Percentiles rank a stretch among this genome's conserved stretches.
These are phyloP conservation scores for Lactarius hengduanensis DNA, from an alignment of 768 basidiomycete genomes.

Conservation along the genomic window DNA sequence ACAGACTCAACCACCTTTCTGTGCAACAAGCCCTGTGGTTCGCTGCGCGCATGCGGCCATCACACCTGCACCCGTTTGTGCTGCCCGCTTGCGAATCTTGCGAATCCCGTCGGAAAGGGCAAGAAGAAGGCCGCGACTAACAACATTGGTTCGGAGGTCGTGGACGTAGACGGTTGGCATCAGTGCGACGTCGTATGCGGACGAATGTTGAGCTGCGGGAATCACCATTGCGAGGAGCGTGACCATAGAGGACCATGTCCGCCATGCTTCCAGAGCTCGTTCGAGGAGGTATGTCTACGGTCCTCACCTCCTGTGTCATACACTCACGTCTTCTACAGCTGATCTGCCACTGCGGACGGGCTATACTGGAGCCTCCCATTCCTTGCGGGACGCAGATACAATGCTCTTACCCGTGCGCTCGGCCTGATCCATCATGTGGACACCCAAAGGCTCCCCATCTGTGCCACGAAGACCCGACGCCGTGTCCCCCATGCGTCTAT, in stretches of 20 bases:
- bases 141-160: slow-evolving; percentile 41
- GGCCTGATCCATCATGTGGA: slow-evolving; percentile 71
- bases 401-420: slow-evolving; percentile 79
- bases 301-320: background rate
- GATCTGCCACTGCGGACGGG: slow-evolving; percentile 82
- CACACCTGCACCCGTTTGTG: slow-evolving; percentile 86
- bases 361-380: slow-evolving; percentile 84
- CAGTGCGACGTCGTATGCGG: slow-evolving; percentile 82
- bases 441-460: slow-evolving; percentile 74
- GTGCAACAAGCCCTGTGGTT: slow-evolving; percentile 79
- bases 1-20: slow-evolving; percentile 52
- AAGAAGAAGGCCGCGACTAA: slow-evolving; percentile 51
- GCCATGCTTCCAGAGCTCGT: slow-evolving; percentile 82
- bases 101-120: slow-evolving; percentile 48
- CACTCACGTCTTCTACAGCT: slow-evolving; percentile 43
- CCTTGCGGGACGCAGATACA: slow-evolving; percentile 78
- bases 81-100: slow-evolving; percentile 80
- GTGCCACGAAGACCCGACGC: slow-evolving; percentile 71
- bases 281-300: slow-evolving; percentile 70
- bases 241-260: slow-evolving; percentile 86
- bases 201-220: slow-evolving; percentile 68
- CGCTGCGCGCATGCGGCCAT: slow-evolving; percentile 76
- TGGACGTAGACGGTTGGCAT: slow-evolving; percentile 69
- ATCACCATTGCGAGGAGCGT: slow-evolving; percentile 71
- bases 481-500: slow-evolving; percentile 87